Evolutionary conservation across 306 rosid species (phyloP).

Genomic region (Dalbergia cochinchinensis): DNA sequence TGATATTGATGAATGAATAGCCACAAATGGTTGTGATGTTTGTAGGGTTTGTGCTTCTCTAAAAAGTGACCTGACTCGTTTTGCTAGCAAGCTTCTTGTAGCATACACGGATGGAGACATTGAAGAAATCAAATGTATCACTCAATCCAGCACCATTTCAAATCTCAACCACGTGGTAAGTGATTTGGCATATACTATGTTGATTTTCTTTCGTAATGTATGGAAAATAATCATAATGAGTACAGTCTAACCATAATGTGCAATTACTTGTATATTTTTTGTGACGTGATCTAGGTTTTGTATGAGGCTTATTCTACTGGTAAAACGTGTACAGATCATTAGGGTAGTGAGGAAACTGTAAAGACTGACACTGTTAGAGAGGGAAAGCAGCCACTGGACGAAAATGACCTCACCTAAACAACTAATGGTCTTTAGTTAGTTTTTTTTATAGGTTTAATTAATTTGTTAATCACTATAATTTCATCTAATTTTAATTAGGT

Average conservation of each 20-base stretch:
- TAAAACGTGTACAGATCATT: conserved; percentile 61
- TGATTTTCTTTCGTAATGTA: not conserved
- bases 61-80: conserved; percentile 63
- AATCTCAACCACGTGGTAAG: conserved; percentile 77
- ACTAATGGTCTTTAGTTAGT: not conserved
- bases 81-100: conserved; percentile 67
- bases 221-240: not conserved
- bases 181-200: not conserved
- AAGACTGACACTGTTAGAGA: conserved; percentile 50
- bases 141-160: conserved; percentile 66
- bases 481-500: no score
- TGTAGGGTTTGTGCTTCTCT: conserved; percentile 69
- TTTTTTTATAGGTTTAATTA: no score
- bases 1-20: not conserved
- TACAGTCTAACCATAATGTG: not conserved
- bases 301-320: not conserved
- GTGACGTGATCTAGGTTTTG: not conserved
- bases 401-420: conserved; percentile 72
- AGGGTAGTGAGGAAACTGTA: conserved; percentile 75
- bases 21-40: not conserved
- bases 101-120: conserved; percentile 73
- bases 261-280: not conserved
- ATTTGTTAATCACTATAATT: no score
- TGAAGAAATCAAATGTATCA: conserved; percentile 75
- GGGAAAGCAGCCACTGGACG: conserved; percentile 65